Base-by-base conservation (phyloP, 2,329 filamentous ascomycete genomes). In the Thelonectria olida region DNA sequence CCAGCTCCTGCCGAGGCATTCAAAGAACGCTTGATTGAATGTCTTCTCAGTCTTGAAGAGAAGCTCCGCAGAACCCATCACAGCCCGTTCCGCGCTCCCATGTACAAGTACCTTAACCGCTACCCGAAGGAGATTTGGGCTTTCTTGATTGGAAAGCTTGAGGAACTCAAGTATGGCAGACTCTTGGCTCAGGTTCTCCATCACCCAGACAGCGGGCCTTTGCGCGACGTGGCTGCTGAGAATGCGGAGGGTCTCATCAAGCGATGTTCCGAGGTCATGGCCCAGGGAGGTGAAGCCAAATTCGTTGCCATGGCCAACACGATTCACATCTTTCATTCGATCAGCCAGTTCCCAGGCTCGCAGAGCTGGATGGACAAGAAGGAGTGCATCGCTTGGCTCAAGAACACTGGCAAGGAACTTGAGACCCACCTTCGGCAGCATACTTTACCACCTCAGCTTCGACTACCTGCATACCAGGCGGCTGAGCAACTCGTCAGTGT, bases 51-150 rank as follows among this genome's bases (percentile, higher is more conserved):
- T 41, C 83, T 99, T 0, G 96, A 99, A 76, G 87, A 90, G 54
- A 91, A 90, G 66, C 82, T 99, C 38, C 88, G 96, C 28, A 84
- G 96, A 62, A 99, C 96, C 1, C 90, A 94, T 48, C 90, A 92
- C 69, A 98, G 94, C 71, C 95, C 95, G 0, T 98, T 99, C 83
- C 87, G 96, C 44, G 87, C 90, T 60, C 95, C 96, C 1, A 85
- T 99, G 19, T 93, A 97, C 76, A 92, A 93, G 73, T 99, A 97
- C 74, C 85, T 99, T 63, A 97, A 97, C 76, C 88, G 93, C 61
- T 99, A 98, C 73, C 90, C 96, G 0, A 91, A 91, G 65, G 94
- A 99, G 72, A 88, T 94, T 5, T 96, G 93, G 90, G 79, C 84
- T 1, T 90, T 93, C 71, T 90, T 98, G 65, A 82, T 90, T n/a